A percentile compares a stretch with the other conserved stretches of the same genome.
These are phyloP conservation scores for Zymoseptoria brevis DNA, from an alignment of 2,329 filamentous ascomycete genomes.

Conservation along the genomic window DNA sequence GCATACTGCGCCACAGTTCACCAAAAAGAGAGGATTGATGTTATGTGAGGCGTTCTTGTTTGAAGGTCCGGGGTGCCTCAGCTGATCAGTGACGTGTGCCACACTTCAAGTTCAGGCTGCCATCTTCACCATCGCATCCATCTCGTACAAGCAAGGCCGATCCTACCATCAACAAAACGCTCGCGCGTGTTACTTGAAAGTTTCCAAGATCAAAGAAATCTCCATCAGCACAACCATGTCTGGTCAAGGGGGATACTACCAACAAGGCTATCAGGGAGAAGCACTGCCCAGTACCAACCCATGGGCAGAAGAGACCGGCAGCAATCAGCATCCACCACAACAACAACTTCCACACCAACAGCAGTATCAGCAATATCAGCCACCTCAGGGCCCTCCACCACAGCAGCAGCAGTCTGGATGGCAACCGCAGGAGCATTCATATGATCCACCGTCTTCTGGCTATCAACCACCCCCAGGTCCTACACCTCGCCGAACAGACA, in stretches of 20 bases:
- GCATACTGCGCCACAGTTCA: background rate
- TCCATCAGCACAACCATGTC: constrained; percentile 6
- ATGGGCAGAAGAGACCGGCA: constrained; percentile 12
- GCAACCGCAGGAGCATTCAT: background rate
- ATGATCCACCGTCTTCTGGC: background rate
- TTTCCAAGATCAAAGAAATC: background rate
- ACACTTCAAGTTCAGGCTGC: background rate
- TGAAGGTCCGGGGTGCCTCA: background rate
- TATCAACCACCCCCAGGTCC: constrained; percentile 11
- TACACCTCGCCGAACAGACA: constrained; percentile 16
- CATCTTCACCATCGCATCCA: background rate
- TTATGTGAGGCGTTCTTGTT: background rate
- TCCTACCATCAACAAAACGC: too few species aligned
- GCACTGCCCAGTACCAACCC: constrained; percentile 12
- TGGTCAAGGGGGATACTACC: constrained; percentile 11
- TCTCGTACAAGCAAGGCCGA: background rate
- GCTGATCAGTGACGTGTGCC: background rate
- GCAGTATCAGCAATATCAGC: constrained; percentile 5
- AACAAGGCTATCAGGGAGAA: constrained; percentile 1
- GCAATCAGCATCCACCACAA: constrained; percentile 2
- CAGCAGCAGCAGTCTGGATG: constrained; percentile 1
- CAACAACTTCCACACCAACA: constrained; percentile 8
- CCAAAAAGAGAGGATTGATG: background rate
- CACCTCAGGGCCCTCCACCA: background rate
- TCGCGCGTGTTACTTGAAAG: background rate